Conservation (phyloP, 768 basidiomycete species). For the Vararia minispora region DNA sequence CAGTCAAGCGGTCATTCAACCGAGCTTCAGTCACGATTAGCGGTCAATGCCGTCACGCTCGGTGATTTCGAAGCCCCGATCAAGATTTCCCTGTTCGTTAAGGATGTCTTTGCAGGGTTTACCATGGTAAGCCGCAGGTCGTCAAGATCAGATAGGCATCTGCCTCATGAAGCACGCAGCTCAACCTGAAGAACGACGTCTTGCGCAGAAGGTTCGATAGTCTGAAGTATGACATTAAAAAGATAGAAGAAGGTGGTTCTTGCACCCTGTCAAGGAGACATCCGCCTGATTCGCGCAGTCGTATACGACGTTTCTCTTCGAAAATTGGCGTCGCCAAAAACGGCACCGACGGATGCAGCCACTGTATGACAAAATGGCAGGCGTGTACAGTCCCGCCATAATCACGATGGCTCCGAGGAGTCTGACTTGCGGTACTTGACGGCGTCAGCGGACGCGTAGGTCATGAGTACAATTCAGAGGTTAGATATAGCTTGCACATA, state of each 20-base stretch:
- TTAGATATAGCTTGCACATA: too few species aligned
- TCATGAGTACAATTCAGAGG: too few species aligned
- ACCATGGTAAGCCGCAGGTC: slow-evolving; percentile 53
- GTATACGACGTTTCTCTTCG: slow-evolving; percentile 80
- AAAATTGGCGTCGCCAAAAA: slow-evolving; percentile 23
- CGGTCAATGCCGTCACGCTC: slow-evolving; percentile 74
- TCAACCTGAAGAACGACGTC: slow-evolving; percentile 74
- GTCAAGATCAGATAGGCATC: background rate
- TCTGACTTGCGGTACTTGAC: too few species aligned
- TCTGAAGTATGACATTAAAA: slow-evolving; percentile 80
- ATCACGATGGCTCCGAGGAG: too few species aligned
- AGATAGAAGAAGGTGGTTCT: slow-evolving; percentile 70
- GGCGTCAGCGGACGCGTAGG: too few species aligned
- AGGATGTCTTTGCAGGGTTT: slow-evolving; percentile 76
- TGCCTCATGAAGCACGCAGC: slow-evolving; percentile 24
- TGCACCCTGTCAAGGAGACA: background rate
- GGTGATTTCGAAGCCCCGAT: slow-evolving; percentile 74
- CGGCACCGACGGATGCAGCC: background rate
- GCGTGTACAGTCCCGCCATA: too few species aligned
- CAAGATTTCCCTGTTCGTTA: slow-evolving; percentile 67
- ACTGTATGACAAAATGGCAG: too few species aligned
- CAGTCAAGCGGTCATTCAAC: background rate
- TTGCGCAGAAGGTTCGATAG: slow-evolving; percentile 71
- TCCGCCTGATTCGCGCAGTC: slow-evolving; percentile 31
- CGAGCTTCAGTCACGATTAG: slow-evolving; percentile 51